phyloP scores from a whole-genome alignment of 2,329 filamentous ascomycete genomes.

The Raffaelea deltoideospora region DNA sequence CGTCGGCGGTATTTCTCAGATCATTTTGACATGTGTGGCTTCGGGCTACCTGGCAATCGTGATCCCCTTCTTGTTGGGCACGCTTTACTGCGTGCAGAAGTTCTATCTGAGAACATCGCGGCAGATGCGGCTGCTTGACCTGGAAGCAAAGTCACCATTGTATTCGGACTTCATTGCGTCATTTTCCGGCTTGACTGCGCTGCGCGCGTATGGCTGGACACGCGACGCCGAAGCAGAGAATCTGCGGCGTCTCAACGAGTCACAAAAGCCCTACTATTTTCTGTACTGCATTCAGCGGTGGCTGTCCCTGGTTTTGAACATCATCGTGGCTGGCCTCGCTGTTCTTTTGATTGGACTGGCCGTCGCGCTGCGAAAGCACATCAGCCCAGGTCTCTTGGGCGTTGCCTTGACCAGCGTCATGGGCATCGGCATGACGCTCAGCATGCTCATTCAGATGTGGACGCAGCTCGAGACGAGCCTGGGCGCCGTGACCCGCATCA shows the following conservation, averaged over 20 bases:
- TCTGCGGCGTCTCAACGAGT: conserved; percentile 30
- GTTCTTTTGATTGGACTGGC: conserved; percentile 18
- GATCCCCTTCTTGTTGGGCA: conserved; percentile 24
- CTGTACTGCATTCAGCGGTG: conserved; percentile 41
- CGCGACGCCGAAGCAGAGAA: conserved; percentile 25
- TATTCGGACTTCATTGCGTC: conserved; percentile 28
- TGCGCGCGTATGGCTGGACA: conserved; percentile 40
- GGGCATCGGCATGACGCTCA: conserved; percentile 9
- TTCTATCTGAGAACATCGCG: conserved; percentile 35
- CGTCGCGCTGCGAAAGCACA: conserved; percentile 15
- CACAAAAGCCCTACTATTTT: conserved; percentile 41
- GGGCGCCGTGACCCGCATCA: conserved; percentile 11
- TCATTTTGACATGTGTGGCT: conserved; percentile 28
- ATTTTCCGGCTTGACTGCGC: conserved; percentile 28
- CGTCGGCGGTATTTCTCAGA: conserved; percentile 23
- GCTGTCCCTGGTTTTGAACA: conserved; percentile 23
- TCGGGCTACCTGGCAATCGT: conserved; percentile 25
- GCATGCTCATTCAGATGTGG: conserved; percentile 11
- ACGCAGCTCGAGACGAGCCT: conserved; percentile 13
- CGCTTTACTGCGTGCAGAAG: conserved; percentile 28
- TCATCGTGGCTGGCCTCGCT: conserved; percentile 20
- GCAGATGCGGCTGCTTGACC: conserved; percentile 33
- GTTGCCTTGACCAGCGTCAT: conserved; percentile 16
- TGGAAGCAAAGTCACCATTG: conserved; percentile 33
- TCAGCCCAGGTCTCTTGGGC: conserved; percentile 16